A percentile compares a stretch with the other conserved stretches of the same genome.
These are phyloP conservation scores for Nadsonia starkeyi-henricii DNA, from an alignment of 1,139 yeast genomes.

Conservation along the genomic window DNA sequence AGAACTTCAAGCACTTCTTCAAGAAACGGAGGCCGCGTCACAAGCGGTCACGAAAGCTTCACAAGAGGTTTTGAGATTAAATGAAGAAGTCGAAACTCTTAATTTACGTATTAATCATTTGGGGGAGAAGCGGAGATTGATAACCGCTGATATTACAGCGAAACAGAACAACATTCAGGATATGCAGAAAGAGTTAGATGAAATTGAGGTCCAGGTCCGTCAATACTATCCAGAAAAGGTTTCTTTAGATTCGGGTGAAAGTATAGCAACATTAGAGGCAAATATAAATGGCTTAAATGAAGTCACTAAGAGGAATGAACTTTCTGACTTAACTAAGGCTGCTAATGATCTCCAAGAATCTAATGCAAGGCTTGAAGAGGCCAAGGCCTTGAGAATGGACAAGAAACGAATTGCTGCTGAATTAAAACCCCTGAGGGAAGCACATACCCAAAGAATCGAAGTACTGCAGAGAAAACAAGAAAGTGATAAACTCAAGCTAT, in stretches of 20 bases:
- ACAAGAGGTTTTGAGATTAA: background rate
- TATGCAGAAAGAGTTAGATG: background rate
- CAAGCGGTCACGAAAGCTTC: no score
- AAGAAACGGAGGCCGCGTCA: no score
- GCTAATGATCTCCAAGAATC: conserved; percentile 13
- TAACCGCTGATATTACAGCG: conserved; percentile 10
- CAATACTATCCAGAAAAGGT: conserved; percentile 4
- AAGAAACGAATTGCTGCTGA: background rate
- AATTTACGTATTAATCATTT: conserved; percentile 4
- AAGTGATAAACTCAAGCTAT: background rate
- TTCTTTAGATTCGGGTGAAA: conserved; percentile 7
- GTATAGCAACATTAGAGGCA: conserved; percentile 16
- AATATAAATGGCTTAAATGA: conserved; percentile 21
- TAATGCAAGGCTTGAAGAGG: conserved; percentile 14
- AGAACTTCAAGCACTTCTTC: conserved; percentile 12
- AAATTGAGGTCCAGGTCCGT: conserved; percentile 5
- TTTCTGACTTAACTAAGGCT: conserved; percentile 24
- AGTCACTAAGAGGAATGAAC: conserved; percentile 5
- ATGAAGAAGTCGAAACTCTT: conserved; percentile 6
- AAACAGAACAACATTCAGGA: background rate
- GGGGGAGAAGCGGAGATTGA: background rate
- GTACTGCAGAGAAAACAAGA: background rate
- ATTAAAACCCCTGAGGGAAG: conserved; percentile 7
- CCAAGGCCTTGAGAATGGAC: conserved; percentile 20
- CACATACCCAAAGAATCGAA: background rate